These are phyloP conservation scores for Beauveria sp. DNA, from an alignment of 2,329 filamentous ascomycete species.

Conservation along the genomic window DNA sequence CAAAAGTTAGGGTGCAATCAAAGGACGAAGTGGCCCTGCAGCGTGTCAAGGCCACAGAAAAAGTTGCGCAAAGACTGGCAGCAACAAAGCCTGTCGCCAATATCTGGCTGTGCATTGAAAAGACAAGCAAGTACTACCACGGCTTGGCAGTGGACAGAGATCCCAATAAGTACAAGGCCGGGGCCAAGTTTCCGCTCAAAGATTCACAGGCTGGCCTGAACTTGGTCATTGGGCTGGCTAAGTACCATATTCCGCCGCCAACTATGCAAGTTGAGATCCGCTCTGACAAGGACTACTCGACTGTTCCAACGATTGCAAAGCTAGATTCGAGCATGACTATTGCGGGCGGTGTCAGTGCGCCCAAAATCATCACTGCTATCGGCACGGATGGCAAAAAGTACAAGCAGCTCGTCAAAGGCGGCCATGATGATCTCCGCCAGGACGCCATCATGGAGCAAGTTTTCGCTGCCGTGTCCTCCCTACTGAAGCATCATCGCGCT, in stretches of 20 bases:
- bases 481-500: conserved; percentile 76
- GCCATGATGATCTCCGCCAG: conserved; percentile 91
- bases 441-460: conserved; percentile 99
- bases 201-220: conserved; percentile 56
- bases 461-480: conserved; percentile 87
- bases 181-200: conserved; percentile 55
- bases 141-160: conserved; percentile 58
- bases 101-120: conserved; percentile 66
- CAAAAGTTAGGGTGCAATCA: conserved; percentile 58
- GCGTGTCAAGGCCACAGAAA: conserved; percentile 65
- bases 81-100: conserved; percentile 40
- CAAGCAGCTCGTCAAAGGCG: conserved; percentile 91
- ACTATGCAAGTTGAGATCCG: conserved; percentile 79
- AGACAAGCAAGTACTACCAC: conserved; percentile 62
- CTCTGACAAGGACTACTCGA: conserved; percentile 64
- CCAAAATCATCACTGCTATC: conserved; percentile 82
- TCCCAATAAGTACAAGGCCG: conserved; percentile 58
- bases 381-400: conserved; percentile 72
- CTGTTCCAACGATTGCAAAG: conserved; percentile 64
- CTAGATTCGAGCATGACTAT: conserved; percentile 74
- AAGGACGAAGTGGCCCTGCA: conserved; percentile 70
- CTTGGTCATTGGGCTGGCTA: conserved; percentile 55
- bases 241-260: conserved; percentile 71
- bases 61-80: conserved; percentile 55
- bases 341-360: conserved; percentile 82